phyloP scores from a whole-genome alignment of 83 land plant genomes.

The Larix sibirica region DNA sequence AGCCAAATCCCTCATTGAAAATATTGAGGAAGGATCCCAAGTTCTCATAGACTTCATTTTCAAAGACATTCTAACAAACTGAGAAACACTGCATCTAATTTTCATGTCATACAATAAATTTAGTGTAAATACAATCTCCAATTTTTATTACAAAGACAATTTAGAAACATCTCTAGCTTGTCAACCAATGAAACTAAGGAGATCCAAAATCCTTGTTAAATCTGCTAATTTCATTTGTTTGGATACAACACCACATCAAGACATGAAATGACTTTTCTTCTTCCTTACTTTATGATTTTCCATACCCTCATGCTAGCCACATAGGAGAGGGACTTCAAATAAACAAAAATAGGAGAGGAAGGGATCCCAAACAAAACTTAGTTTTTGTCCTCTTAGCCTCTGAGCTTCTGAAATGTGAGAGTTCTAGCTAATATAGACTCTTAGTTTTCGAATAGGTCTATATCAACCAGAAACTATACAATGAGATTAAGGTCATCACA shows the following conservation, averaged over 20 bases:
- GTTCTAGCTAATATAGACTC: neutral
- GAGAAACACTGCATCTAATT: too few species aligned
- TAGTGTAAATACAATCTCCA: neutral
- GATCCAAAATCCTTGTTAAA: neutral
- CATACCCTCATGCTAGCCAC: neutral
- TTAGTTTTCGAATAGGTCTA: neutral
- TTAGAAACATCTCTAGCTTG: neutral
- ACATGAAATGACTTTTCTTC: neutral
- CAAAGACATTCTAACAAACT: too few species aligned
- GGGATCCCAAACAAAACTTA: neutral
- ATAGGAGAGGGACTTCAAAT: neutral
- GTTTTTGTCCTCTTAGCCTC: neutral
- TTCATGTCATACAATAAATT: neutral
- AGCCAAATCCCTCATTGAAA: too few species aligned
- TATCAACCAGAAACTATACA: neutral
- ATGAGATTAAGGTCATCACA: neutral
- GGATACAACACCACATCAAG: neutral
- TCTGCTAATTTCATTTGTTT: neutral
- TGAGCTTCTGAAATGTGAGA: neutral
- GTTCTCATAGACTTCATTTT: too few species aligned
- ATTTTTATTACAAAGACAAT: neutral
- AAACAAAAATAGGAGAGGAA: conserved; percentile 6
- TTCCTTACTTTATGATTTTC: neutral
- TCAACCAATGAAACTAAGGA: neutral
- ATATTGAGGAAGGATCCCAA: too few species aligned